A percentile compares a stretch with the other conserved stretches of the same genome.
Evolutionary conservation across 345 rosid genomes (phyloP).

Genomic region (Anacardium occidentale): DNA sequence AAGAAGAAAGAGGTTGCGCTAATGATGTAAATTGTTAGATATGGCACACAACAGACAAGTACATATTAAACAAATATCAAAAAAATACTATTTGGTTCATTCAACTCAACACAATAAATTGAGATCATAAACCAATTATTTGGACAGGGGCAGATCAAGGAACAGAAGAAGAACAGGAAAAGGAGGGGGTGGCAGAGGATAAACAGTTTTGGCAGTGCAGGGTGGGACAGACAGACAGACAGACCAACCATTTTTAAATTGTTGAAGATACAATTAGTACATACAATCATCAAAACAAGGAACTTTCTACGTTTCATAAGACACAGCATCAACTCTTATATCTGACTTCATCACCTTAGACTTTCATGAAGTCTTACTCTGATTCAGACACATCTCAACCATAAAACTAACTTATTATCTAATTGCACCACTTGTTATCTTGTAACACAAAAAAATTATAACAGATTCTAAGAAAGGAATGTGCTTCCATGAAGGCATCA

Average conservation of each 20-base stretch:
- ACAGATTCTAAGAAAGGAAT: neutral
- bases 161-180: too few relatives aligned
- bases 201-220: too few relatives aligned
- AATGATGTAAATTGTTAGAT: neutral
- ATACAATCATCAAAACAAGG: neutral
- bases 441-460: neutral
- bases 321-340: neutral
- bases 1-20: neutral
- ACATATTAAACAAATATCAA: neutral
- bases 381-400: neutral
- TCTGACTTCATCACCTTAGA: neutral
- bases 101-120: neutral
- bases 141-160: too few relatives aligned
- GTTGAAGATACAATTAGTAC: neutral
- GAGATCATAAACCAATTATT: neutral
- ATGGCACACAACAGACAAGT: neutral
- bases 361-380: neutral
- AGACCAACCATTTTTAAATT: neutral
- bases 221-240: neutral
- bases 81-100: neutral
- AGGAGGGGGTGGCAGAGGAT: too few relatives aligned
- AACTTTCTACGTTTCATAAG: too few relatives aligned
- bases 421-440: neutral
- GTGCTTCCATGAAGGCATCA: neutral
- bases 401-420: neutral